Evolutionary conservation across 2,329 filamentous ascomycete species (phyloP), one percentile per base, ranked within the genome.

Genomic region (Coleophoma cylindrospora): DNA sequence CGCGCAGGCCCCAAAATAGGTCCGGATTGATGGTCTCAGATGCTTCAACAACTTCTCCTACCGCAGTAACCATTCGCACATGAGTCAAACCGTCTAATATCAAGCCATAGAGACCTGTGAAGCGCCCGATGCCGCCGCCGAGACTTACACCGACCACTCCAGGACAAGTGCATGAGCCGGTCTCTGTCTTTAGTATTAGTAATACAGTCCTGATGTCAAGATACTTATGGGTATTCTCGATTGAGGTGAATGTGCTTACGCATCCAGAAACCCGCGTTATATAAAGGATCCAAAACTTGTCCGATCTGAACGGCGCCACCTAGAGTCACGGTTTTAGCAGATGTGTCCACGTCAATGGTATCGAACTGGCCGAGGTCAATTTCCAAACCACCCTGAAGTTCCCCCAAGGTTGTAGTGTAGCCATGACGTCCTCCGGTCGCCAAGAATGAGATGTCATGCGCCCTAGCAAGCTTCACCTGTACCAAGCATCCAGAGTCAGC

Each of bases 1-100:
- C 63, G 44, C 60, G 60, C 22, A 65, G 48, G 38, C 61, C 63
- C 54, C 55, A 66, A 52, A 62, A 66, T 9, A 66, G 47, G 43
- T 66, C 63, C 4, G 52, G 40, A 32, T 65, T 51, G 14, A 56
- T 19, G 4, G 49, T 50, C 14, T 53, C 48, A 6, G 59, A 55
- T 6, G 50, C 52, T 5, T 37, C 51, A 11, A 55, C 51, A 36
- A 63, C 48, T 12, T 36, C 50, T 13, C 62, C 63, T 44, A 62
- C 49, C 17, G 60, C 54, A 37, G 61, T 52, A n/a, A 64, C 62
- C 17, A 64, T 61, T 32, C 59, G 50, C 3, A 37, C 40, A 19
- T 33, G 33, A 15, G 32, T 13, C 13, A 50, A n/a, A 13, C 36
- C 37, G 38, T 53, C 51, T 19, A 47, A 21, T 2, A 45, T 34